Conservation (phyloP, 2,329 filamentous ascomycete species). For the Botryotinia calthae region DNA sequence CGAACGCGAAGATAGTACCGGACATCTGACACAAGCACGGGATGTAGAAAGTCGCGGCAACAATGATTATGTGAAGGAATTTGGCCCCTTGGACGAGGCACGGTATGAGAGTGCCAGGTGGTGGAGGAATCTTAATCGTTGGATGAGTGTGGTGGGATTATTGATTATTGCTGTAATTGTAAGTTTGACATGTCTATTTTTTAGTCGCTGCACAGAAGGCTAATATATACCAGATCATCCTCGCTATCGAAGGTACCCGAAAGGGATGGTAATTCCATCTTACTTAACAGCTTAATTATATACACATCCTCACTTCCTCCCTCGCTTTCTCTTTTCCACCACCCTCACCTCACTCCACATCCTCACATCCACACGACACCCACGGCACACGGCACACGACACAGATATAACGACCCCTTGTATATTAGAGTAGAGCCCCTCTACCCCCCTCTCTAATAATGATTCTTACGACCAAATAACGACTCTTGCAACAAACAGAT, state of each 20-base stretch:
- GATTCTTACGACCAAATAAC: slow-evolving; percentile 9
- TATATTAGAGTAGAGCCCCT: slow-evolving; percentile 3
- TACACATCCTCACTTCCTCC: neutral
- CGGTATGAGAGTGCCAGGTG: slow-evolving; percentile 56
- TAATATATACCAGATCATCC: slow-evolving; percentile 31
- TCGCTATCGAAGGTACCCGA: slow-evolving; percentile 32
- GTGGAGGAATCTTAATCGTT: slow-evolving; percentile 62
- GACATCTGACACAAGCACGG: slow-evolving; percentile 19
- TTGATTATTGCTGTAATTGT: slow-evolving; percentile 55
- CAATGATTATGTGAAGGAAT: slow-evolving; percentile 34
- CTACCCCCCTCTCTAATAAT: neutral
- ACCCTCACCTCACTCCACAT: neutral
- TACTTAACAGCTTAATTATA: neutral
- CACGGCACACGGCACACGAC: neutral
- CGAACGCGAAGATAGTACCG: slow-evolving; percentile 43
- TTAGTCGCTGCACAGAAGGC: neutral
- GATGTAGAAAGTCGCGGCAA: slow-evolving; percentile 1
- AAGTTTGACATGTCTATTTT: slow-evolving; percentile 35
- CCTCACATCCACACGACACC: neutral
- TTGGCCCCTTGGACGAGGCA: slow-evolving; percentile 37
- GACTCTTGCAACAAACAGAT: neutral
- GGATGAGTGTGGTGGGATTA: slow-evolving; percentile 57
- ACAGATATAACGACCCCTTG: neutral
- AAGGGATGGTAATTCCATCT: slow-evolving; percentile 26
- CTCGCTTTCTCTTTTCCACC: neutral